phyloP scores from a whole-genome alignment of 345 rosid genomes.

The Rhodomyrtus tomentosa region DNA sequence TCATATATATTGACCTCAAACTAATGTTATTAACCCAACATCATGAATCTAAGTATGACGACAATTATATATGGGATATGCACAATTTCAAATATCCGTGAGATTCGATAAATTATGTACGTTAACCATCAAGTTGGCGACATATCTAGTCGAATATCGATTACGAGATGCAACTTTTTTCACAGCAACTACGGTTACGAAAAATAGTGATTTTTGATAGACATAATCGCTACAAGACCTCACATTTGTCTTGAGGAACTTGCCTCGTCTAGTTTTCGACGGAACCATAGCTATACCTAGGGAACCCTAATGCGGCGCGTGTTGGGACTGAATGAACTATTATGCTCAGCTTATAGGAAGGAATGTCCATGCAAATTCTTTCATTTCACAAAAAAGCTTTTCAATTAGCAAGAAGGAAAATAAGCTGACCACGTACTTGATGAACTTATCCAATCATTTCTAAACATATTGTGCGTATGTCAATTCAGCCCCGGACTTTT shows the following conservation, averaged over 20 bases:
- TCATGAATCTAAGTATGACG: not conserved
- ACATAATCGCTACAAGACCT: no score
- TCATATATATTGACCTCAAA: not conserved
- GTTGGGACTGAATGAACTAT: not conserved
- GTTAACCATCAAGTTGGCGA: not conserved
- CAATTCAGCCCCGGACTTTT: no score
- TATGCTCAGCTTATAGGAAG: not conserved
- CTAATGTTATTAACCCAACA: not conserved
- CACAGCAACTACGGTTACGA: not conserved
- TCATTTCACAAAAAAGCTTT: not conserved
- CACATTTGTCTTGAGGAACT: not conserved
- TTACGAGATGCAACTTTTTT: not conserved
- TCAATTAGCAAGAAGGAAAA: not conserved
- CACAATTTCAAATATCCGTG: not conserved
- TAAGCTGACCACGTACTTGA: not conserved
- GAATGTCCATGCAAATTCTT: not conserved
- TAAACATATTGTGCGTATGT: no score
- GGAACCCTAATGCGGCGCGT: not conserved
- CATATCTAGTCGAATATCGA: not conserved
- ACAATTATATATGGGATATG: not conserved
- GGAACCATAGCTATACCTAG: not conserved
- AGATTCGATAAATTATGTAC: not conserved
- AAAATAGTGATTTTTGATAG: not conserved
- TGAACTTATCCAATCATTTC: no score
- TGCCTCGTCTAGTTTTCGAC: not conserved